A percentile compares a stretch with the other conserved stretches of the same genome.
Evolutionary conservation across 2,329 filamentous ascomycete genomes (phyloP).

Genomic region (Penicillium sp.): DNA sequence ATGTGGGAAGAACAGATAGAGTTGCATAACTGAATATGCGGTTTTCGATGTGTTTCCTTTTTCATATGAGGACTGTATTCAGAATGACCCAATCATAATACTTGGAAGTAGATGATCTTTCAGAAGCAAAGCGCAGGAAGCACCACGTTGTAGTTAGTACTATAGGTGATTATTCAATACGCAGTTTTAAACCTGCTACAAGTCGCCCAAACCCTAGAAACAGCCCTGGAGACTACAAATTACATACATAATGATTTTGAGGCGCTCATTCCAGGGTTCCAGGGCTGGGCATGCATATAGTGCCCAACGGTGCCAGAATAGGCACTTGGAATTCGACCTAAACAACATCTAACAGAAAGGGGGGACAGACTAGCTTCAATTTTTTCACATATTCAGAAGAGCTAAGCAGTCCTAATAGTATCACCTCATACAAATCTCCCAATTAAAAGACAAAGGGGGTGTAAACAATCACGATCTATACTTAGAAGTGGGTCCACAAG

Average conservation of each 20-base stretch:
- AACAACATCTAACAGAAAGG: background rate
- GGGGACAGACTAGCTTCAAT: background rate
- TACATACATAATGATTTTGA: no score
- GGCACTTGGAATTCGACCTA: background rate
- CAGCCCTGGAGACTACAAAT: no score
- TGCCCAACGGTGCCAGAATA: background rate
- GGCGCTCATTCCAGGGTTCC: no score
- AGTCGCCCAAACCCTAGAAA: no score
- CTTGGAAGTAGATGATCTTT: background rate
- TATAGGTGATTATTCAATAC: background rate
- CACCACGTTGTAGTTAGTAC: background rate
- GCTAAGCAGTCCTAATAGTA: background rate
- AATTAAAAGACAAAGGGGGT: constrained; percentile 26
- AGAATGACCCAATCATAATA: background rate
- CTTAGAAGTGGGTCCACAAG: constrained; percentile 15
- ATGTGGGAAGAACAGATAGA: background rate
- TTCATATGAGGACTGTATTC: background rate
- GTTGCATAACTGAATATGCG: background rate
- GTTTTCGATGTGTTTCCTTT: background rate
- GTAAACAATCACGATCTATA: constrained; percentile 5
- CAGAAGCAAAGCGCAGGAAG: background rate
- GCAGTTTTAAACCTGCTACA: background rate
- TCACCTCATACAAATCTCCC: constrained; percentile 17
- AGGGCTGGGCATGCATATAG: background rate
- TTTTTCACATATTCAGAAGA: background rate